Evolutionary conservation across 1,284 basidiomycete species (phyloP).

Genomic region (Moniliophthora roreri): DNA sequence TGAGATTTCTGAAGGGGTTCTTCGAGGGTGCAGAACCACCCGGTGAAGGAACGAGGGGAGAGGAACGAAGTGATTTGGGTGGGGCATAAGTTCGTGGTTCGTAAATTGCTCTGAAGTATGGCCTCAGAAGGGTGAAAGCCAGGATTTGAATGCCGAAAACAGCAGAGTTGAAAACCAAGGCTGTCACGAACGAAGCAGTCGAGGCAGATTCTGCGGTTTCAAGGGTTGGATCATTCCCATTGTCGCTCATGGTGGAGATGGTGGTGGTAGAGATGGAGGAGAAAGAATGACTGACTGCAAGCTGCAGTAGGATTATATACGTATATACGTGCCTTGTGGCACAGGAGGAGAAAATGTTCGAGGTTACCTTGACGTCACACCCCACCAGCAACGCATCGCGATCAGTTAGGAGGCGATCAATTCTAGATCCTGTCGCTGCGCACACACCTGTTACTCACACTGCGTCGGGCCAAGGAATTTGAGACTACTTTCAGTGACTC

Average conservation of each 20-base stretch:
- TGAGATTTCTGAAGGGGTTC: constrained; percentile 19
- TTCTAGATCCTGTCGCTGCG: too few species aligned
- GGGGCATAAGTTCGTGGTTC: constrained; percentile 77
- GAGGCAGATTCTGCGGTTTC: constrained; percentile 42
- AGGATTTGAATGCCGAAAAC: constrained; percentile 67
- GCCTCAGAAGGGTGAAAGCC: constrained; percentile 70
- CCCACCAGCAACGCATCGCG: too few species aligned
- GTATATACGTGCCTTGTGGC: too few species aligned
- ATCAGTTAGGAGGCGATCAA: too few species aligned
- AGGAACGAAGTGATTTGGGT: constrained; percentile 21
- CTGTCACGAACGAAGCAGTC: constrained; percentile 70
- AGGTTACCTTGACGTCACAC: too few species aligned
- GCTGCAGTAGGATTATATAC: too few species aligned
- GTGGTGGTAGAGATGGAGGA: background rate
- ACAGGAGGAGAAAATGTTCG: too few species aligned
- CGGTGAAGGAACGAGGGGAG: constrained; percentile 7
- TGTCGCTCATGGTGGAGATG: background rate
- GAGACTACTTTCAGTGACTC: background rate
- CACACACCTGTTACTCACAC: too few species aligned
- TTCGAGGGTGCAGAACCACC: too few species aligned
- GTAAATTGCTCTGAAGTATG: constrained; percentile 75
- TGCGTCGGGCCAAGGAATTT: too few species aligned
- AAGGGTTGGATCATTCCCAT: constrained; percentile 18
- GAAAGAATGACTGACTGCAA: too few species aligned
- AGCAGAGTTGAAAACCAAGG: constrained; percentile 71